Evolutionary conservation across 306 rosid genomes (phyloP), one percentile per base, ranked within the genome.

Genomic region (Cajanus cajan): DNA sequence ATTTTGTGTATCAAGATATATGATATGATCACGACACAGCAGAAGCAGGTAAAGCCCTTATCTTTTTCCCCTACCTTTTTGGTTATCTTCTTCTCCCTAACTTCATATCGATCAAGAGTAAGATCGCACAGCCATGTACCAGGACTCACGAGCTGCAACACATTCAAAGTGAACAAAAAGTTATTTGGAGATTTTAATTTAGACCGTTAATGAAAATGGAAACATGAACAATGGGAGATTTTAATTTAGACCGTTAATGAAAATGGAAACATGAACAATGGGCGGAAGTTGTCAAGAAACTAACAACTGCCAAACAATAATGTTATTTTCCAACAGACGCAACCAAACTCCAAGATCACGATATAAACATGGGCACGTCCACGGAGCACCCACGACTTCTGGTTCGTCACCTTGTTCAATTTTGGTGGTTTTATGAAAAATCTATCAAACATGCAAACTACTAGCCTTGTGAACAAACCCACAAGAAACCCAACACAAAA

Each of bases 91-190:
- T 90, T 94, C 94, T 94, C 98, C 83, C 97, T 86, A 68, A 94
- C 98, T 78, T 94, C 97, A 22, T 94, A 94, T 39, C 97, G 90
- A 61, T 94, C 97, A 14, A 92, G 80, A 57, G 93, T 89, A 73
- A 94, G 89, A 83, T 94, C 97, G 22, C 91, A 92, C 1, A 94
- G 77, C 94, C 95, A 92, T 18, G 96, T 79, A 3, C 98, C 98
- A 19, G 97, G 98, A 69, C 95, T 90, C 4, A 92, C 97, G 43
- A 85, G 71, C 94, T 90, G 90, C 41, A 34, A 83, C 48, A 76
- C 77, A 51, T 14, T 16, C 79, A 31, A 73, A 67, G 31, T 14
- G 21, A 36, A 66, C 7, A 19, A 71, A 48, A 33, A 45, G 24
- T 65, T 72, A 78, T 14, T 34, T 41, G 41, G 12, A 44, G 19